These are phyloP conservation scores for Candida ipomoeae DNA, from an alignment of 805 yeast genomes.

Conservation along the genomic window DNA sequence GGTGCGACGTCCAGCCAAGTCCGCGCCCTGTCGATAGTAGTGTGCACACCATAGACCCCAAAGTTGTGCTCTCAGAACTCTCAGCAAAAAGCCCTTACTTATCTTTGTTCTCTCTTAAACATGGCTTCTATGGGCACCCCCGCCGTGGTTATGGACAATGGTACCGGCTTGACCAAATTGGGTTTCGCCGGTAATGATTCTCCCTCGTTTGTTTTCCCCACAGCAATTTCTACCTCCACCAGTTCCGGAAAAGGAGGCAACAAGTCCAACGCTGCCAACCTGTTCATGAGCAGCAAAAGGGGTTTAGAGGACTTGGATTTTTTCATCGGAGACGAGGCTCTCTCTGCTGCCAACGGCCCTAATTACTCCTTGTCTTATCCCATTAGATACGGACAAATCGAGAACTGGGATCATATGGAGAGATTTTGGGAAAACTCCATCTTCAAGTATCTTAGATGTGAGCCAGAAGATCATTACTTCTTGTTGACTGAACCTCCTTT, in stretches of 20 bases:
- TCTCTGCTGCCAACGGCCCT: constrained; percentile 87
- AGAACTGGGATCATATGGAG: constrained; percentile 99
- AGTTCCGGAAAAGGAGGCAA: constrained; percentile 40
- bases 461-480: constrained; percentile 98
- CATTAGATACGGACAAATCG: constrained; percentile 95
- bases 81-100: constrained; percentile 1
- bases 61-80: neutral
- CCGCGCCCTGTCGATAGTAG: constrained; percentile 2
- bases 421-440: constrained; percentile 97
- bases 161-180: constrained; percentile 95
- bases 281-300: constrained; percentile 61
- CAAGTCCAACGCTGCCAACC: constrained; percentile 27
- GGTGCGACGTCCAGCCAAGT: neutral
- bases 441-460: constrained; percentile 93
- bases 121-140: constrained; percentile 61
- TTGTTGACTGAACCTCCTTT: constrained; percentile 96
- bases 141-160: constrained; percentile 97
- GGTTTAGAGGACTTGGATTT: constrained; percentile 94
- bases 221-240: constrained; percentile 84
- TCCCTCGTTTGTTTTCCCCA: constrained; percentile 95
- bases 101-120: constrained; percentile 5
- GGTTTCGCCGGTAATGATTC: constrained; percentile 99
- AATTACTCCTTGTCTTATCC: constrained; percentile 86
- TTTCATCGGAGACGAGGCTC: constrained; percentile 93
- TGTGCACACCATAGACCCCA: constrained; percentile 5